phyloP scores from a whole-genome alignment of 345 rosid genomes.

The Punica granatum region DNA sequence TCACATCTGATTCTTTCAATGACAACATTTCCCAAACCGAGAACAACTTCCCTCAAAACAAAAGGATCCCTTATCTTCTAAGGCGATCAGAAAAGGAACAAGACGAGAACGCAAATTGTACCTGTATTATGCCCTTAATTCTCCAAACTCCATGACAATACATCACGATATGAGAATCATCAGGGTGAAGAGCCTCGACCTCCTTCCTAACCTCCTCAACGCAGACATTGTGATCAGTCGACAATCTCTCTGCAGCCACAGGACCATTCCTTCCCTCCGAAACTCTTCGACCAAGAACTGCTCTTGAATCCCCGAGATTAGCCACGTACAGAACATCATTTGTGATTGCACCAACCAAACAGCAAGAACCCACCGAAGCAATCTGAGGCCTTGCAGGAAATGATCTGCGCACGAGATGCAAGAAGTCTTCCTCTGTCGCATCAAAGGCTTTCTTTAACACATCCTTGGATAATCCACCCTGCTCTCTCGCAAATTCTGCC shows the following conservation, averaged over 20 bases:
- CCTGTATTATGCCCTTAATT: constrained; percentile 98
- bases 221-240: constrained; percentile 93
- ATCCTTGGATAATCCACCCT: constrained; percentile 76
- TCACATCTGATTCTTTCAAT: not conserved
- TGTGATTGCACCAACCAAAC: constrained; percentile 84
- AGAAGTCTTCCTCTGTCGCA: constrained; percentile 88
- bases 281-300: constrained; percentile 69
- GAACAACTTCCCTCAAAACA: not conserved
- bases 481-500: constrained; percentile 70
- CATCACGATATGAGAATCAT: constrained; percentile 83
- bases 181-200: constrained; percentile 93
- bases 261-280: constrained; percentile 24
- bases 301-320: constrained; percentile 94
- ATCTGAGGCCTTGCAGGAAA: constrained; percentile 68
- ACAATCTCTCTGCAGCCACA: constrained; percentile 74
- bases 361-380: constrained; percentile 93
- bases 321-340: constrained; percentile 71
- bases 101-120: constrained; percentile 13
- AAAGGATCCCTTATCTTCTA: not conserved
- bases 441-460: constrained; percentile 76
- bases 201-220: constrained; percentile 92
- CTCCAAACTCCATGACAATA: constrained; percentile 90
- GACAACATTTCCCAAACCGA: not conserved
- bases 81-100: not conserved
- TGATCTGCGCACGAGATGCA: constrained; percentile 60